Evolutionary conservation across 192 early-diverging fungal species (phyloP).

Genomic region (Rhizophagus prolifer): DNA sequence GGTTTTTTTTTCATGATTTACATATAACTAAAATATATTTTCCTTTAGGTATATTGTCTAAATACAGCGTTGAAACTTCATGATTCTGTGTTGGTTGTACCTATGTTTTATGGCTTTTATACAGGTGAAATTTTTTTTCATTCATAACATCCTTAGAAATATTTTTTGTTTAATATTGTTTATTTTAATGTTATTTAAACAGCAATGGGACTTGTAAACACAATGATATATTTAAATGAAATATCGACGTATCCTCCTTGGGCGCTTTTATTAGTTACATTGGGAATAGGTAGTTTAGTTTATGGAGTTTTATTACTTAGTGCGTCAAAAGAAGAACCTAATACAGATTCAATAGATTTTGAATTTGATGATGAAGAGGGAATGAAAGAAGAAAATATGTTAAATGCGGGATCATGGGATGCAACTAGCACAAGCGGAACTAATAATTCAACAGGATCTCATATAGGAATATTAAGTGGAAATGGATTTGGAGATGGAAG

Average conservation of each 20-base stretch:
- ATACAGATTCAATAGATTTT: background rate
- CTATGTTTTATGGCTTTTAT: conserved; percentile 58
- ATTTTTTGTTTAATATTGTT: background rate
- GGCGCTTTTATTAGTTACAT: conserved; percentile 49
- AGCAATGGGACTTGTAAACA: conserved; percentile 56
- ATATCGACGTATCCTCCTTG: conserved; percentile 48
- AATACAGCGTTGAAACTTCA: conserved; percentile 58
- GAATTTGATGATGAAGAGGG: background rate
- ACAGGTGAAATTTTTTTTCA: conserved; percentile 24
- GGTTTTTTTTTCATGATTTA: background rate
- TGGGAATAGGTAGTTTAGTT: conserved; percentile 53
- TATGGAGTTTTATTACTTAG: conserved; percentile 56
- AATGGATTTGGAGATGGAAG: background rate
- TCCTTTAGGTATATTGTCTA: conserved; percentile 55
- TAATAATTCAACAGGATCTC: background rate
- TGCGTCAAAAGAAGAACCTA: conserved; percentile 37
- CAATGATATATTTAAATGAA: conserved; percentile 59
- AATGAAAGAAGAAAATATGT: conserved; percentile 1
- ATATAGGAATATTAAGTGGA: background rate
- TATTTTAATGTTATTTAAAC: conserved; percentile 16
- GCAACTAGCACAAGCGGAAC: background rate
- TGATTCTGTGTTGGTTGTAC: conserved; percentile 58
- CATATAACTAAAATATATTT: conserved; percentile 15
- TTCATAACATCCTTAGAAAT: too few species aligned
- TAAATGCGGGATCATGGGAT: conserved; percentile 1